phyloP scores from a whole-genome alignment of 108 stramenopile genomes.

The Pseudonitzschia delicatissima region DNA sequence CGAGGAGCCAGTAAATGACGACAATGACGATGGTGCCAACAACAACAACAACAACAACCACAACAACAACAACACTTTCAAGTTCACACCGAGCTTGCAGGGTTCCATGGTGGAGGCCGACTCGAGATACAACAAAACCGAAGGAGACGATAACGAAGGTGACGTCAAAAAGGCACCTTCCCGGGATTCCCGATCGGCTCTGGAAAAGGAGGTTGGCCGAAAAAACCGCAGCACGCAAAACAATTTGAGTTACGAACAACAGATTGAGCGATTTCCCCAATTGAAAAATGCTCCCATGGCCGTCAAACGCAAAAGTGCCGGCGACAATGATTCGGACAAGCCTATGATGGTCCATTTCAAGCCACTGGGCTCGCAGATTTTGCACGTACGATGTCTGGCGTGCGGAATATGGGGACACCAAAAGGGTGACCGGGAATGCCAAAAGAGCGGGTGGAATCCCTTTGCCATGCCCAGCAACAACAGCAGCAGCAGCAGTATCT shows the following conservation, averaged over 20 bases:
- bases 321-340: neutral
- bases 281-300: conserved; percentile 80
- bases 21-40: neutral
- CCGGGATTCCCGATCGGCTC: conserved; percentile 30
- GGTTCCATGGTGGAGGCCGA: conserved; percentile 30
- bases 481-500: conserved; percentile 5
- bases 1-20: too few relatives aligned
- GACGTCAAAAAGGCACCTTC: neutral
- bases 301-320: neutral
- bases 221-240: conserved; percentile 37
- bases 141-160: conserved; percentile 3
- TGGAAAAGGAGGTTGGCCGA: conserved; percentile 81
- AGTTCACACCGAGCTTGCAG: conserved; percentile 37
- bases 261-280: conserved; percentile 78
- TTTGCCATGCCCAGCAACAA: conserved; percentile 28
- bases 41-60: neutral
- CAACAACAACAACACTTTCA: neutral
- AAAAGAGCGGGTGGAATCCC: conserved; percentile 79
- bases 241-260: conserved; percentile 60
- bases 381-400: conserved; percentile 75
- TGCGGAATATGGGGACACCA: conserved; percentile 86
- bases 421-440: conserved; percentile 78
- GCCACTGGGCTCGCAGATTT: conserved; percentile 71
- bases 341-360: conserved; percentile 64
- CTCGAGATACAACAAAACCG: neutral